Percentiles rank a stretch among this genome's conserved stretches.
These are phyloP conservation scores for Aciculoconidium aculeatum DNA, from an alignment of 805 yeast species.

Conservation along the genomic window DNA sequence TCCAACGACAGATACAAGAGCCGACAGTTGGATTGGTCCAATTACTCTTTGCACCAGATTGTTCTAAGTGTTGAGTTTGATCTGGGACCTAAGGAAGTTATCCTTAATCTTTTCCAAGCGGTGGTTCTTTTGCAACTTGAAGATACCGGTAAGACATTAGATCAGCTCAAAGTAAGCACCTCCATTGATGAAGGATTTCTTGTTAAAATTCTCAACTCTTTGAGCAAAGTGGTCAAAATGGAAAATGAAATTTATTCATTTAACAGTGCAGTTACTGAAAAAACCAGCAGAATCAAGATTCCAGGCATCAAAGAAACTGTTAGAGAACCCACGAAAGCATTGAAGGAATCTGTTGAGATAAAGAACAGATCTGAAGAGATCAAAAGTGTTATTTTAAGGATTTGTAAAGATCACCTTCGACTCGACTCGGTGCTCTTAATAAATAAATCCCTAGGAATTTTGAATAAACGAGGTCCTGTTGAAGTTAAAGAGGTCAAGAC, in stretches of 20 bases:
- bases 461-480: conserved; percentile 21
- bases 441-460: conserved; percentile 15
- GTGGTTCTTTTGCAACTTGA: conserved; percentile 34
- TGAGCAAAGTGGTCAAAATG: too few relatives aligned
- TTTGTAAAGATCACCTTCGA: conserved; percentile 25
- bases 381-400: conserved; percentile 21
- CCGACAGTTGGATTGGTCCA: conserved; percentile 36
- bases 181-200: too few relatives aligned
- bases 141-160: too few relatives aligned
- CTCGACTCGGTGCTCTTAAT: conserved; percentile 24
- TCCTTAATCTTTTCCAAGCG: conserved; percentile 41
- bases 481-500: conserved; percentile 25
- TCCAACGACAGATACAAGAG: conserved; percentile 17
- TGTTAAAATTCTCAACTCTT: too few relatives aligned
- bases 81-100: conserved; percentile 25
- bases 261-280: conserved; percentile 25
- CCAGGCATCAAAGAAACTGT: conserved; percentile 21
- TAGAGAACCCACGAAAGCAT: conserved; percentile 4
- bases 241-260: conserved; percentile 10
- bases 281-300: conserved; percentile 20
- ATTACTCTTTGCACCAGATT: conserved; percentile 37
- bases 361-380: conserved; percentile 25
- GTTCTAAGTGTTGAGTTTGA: conserved; percentile 26
- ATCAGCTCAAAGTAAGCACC: too few relatives aligned
- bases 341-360: conserved; percentile 4